A percentile compares a stretch with the other conserved stretches of the same genome.
Evolutionary conservation across 306 rosid genomes (phyloP).

Genomic region (Bauhinia variegata): DNA sequence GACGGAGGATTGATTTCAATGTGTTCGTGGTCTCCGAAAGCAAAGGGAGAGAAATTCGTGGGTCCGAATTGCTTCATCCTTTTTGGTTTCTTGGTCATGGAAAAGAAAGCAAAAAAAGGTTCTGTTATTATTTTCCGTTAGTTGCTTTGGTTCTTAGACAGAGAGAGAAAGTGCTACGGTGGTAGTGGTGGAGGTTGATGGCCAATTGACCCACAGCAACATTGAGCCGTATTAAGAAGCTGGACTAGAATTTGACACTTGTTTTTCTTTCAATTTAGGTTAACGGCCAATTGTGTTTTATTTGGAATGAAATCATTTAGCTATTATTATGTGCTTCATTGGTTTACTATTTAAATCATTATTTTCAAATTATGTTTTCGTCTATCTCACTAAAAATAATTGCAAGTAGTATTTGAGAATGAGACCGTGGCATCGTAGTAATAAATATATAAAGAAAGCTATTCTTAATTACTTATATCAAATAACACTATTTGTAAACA

Average conservation of each 20-base stretch:
- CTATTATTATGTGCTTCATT: no score
- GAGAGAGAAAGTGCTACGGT: not conserved
- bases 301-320: no score
- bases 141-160: constrained; percentile 34
- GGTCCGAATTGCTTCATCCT: constrained; percentile 57
- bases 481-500: no score
- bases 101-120: no score
- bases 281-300: not conserved
- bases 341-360: no score
- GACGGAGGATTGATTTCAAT: constrained; percentile 29
- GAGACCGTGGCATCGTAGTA: no score
- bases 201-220: constrained; percentile 48
- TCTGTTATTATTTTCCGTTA: constrained; percentile 41
- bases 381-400: no score
- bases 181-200: constrained; percentile 36
- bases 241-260: not conserved
- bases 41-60: constrained; percentile 53
- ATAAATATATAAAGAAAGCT: no score
- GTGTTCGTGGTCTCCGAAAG: constrained; percentile 52
- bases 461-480: no score
- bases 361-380: no score
- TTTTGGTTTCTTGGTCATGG: constrained; percentile 33
- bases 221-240: not conserved
- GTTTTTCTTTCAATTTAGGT: not conserved
- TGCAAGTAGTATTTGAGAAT: no score